phyloP scores from a whole-genome alignment of 139 green algal species.

The Chlamydomonas applanata region DNA sequence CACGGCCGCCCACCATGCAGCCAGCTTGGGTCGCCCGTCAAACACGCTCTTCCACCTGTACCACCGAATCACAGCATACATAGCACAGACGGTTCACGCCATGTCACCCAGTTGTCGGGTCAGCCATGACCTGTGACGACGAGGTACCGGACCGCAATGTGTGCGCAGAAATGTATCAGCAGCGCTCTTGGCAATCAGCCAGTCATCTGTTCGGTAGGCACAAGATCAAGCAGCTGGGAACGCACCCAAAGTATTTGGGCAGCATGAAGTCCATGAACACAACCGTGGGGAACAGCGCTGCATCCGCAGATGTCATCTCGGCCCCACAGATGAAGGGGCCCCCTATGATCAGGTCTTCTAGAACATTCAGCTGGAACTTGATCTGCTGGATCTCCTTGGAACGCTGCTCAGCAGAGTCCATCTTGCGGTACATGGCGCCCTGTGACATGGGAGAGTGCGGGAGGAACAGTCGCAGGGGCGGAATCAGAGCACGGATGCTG shows the following conservation, averaged over 20 bases:
- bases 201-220: background rate
- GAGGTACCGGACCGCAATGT: background rate
- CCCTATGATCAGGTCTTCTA: slow-evolving; percentile 47
- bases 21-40: slow-evolving; percentile 59
- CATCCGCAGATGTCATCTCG: slow-evolving; percentile 50
- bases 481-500: too few species aligned
- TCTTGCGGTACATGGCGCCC: slow-evolving; percentile 62
- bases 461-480: too few species aligned
- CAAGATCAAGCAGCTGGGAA: background rate
- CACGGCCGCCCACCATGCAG: slow-evolving; percentile 50
- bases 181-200: background rate
- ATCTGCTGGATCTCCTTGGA: slow-evolving; percentile 54
- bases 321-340: slow-evolving; percentile 53
- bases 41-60: slow-evolving; percentile 59
- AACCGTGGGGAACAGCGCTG: slow-evolving; percentile 69
- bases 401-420: slow-evolving; percentile 48
- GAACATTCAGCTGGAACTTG: slow-evolving; percentile 57
- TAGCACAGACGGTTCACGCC: background rate
- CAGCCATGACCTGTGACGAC: background rate
- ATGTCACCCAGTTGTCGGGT: background rate
- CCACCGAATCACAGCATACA: background rate
- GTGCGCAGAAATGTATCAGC: background rate
- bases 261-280: slow-evolving; percentile 74
- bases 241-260: slow-evolving; percentile 65
- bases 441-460: too few species aligned